Percentiles rank a stretch among this genome's conserved stretches.
These are phyloP conservation scores for Oryza longistaminata DNA, from an alignment of 176 grass and related monocot genomes.

Conservation along the genomic window DNA sequence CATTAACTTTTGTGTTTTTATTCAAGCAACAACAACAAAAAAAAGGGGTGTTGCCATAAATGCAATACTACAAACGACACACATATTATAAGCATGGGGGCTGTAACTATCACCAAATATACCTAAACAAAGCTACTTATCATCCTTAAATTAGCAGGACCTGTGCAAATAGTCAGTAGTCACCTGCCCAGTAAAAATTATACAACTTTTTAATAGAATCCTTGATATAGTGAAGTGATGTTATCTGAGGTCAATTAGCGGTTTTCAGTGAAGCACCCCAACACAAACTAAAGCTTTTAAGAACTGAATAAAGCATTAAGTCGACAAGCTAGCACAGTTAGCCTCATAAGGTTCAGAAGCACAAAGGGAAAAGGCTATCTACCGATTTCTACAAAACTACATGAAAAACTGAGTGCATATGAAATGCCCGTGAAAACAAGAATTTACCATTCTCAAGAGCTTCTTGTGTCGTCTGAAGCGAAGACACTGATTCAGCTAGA, in stretches of 20 bases:
- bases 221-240: not conserved
- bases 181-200: not conserved
- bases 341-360: slow-evolving; percentile 15
- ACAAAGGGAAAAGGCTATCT: not conserved
- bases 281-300: slow-evolving; percentile 17
- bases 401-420: not conserved
- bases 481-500: slow-evolving; percentile 60
- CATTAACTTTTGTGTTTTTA: not conserved
- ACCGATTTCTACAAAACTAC: not conserved
- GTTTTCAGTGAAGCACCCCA: not conserved
- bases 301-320: not conserved
- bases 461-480: slow-evolving; percentile 66
- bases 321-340: not conserved
- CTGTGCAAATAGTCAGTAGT: not conserved
- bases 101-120: not conserved
- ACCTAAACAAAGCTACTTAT: not conserved
- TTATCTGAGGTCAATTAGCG: not conserved
- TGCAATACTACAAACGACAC: not conserved
- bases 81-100: not conserved
- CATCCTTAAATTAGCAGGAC: not conserved
- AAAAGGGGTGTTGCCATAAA: not conserved
- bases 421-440: not conserved
- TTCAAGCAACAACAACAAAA: not conserved
- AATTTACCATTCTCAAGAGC: slow-evolving; percentile 63
- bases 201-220: not conserved